A percentile compares a stretch with the other conserved stretches of the same genome.
Evolutionary conservation across 2,329 filamentous ascomycete genomes (phyloP).

Genomic region (Paraphaeosphaeria sporulosa): DNA sequence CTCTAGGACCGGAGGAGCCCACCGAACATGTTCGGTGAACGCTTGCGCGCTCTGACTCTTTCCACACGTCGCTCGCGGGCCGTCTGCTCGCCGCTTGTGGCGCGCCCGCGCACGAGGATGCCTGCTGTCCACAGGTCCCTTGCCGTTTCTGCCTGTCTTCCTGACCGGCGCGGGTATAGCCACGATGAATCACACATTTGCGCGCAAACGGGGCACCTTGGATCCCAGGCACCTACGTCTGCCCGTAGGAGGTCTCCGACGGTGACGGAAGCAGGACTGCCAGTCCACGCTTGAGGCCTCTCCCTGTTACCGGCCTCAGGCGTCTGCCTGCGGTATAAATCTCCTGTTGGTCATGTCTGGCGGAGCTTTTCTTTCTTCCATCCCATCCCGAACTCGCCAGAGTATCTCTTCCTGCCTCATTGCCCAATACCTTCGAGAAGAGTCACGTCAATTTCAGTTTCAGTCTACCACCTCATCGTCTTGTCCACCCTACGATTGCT

Average conservation of each 20-base stretch:
- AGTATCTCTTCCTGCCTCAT: conserved; percentile 17
- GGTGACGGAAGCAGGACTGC: conserved; percentile 15
- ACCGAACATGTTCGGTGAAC: conserved; percentile 27
- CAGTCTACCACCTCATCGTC: conserved; percentile 25
- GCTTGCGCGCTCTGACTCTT: conserved; percentile 38
- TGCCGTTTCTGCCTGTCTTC: conserved; percentile 31
- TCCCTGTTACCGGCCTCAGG: conserved; percentile 40
- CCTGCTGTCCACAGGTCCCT: conserved; percentile 26
- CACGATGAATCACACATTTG: conserved; percentile 41
- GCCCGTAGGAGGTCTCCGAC: conserved; percentile 37
- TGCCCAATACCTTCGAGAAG: conserved; percentile 22
- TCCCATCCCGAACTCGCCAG: conserved; percentile 12
- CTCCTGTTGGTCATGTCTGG: conserved; percentile 16
- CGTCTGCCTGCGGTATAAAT: conserved; percentile 45
- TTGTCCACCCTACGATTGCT: background rate
- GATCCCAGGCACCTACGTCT: conserved; percentile 40
- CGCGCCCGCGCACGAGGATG: conserved; percentile 22
- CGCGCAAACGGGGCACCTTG: conserved; percentile 31
- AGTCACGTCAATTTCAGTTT: conserved; percentile 21
- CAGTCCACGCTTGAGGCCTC: conserved; percentile 26
- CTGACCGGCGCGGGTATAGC: conserved; percentile 36
- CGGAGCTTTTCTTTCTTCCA: conserved; percentile 21
- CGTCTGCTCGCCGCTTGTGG: conserved; percentile 16
- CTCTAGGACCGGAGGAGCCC: background rate
- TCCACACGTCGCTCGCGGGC: background rate